A percentile compares a stretch with the other conserved stretches of the same genome.
These are phyloP conservation scores for Lumnitzera racemosa DNA, from an alignment of 345 rosid species.

Conservation along the genomic window DNA sequence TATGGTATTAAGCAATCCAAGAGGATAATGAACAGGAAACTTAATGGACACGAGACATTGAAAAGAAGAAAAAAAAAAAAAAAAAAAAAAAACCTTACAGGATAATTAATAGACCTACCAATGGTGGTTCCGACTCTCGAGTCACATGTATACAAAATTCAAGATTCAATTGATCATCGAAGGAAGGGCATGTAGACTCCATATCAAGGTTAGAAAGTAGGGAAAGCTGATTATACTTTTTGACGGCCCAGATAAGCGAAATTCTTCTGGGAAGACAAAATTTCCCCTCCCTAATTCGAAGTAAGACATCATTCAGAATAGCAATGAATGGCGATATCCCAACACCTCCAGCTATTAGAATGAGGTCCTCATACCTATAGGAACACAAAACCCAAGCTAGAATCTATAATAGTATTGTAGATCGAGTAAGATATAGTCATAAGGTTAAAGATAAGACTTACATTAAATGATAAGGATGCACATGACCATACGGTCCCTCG, in stretches of 20 bases:
- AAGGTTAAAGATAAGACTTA: conserved; percentile 7
- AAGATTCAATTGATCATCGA: conserved; percentile 42
- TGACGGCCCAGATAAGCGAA: conserved; percentile 76
- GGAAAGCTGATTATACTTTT: conserved; percentile 61
- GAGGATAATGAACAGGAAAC: not conserved
- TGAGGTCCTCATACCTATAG: conserved; percentile 67
- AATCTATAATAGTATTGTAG: too few relatives aligned
- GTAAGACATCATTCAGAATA: conserved; percentile 68
- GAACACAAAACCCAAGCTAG: not conserved
- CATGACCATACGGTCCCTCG: conserved; percentile 92
- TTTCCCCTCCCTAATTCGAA: conserved; percentile 52
- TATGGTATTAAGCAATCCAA: too few relatives aligned
- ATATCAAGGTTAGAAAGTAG: conserved; percentile 51
- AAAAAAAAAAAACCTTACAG: not conserved
- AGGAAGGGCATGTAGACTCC: conserved; percentile 53
- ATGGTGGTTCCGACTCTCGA: conserved; percentile 55
- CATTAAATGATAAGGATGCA: conserved; percentile 71
- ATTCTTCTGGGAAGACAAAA: conserved; percentile 62
- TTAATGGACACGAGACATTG: not conserved
- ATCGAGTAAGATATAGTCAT: not conserved
- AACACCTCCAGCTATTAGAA: conserved; percentile 88
- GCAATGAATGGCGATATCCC: conserved; percentile 91
- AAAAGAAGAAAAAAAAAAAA: not conserved
- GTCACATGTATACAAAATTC: conserved; percentile 58
- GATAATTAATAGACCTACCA: conserved; percentile 27